Evolutionary conservation across 2,329 filamentous ascomycete genomes (phyloP).

Genomic region (Trichoderma oligosporum): DNA sequence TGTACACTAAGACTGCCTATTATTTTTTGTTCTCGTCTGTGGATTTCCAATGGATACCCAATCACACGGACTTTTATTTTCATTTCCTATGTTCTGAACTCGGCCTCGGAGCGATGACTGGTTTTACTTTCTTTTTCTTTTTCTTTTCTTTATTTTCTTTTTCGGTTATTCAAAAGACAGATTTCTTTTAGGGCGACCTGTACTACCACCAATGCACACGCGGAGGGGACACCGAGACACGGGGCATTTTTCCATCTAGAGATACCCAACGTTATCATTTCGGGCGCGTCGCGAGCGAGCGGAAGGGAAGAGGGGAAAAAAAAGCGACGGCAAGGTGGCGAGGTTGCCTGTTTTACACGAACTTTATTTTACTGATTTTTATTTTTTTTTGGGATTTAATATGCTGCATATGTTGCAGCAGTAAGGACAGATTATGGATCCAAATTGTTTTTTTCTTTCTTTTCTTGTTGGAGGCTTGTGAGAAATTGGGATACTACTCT

Average conservation of each 20-base stretch:
- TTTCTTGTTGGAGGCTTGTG: not conserved
- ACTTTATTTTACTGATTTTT: conserved; percentile 4
- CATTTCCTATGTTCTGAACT: conserved; percentile 14
- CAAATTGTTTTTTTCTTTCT: not conserved
- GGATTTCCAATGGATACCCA: conserved; percentile 22
- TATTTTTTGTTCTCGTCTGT: conserved; percentile 12
- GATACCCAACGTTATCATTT: conserved; percentile 34
- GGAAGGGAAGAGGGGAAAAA: not conserved
- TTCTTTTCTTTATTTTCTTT: not conserved
- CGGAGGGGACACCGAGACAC: conserved; percentile 22
- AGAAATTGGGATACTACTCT: conserved; percentile 13
- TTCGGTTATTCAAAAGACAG: conserved; percentile 21
- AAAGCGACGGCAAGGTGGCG: conserved; percentile 15
- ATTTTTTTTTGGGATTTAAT: conserved; percentile 9
- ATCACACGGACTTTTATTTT: conserved; percentile 12
- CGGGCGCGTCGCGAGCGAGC: conserved; percentile 17
- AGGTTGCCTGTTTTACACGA: conserved; percentile 16
- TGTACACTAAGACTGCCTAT: conserved; percentile 20
- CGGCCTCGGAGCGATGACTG: conserved; percentile 18
- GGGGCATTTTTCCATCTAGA: conserved; percentile 36
- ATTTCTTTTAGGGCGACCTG: conserved; percentile 23
- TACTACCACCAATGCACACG: conserved; percentile 22
- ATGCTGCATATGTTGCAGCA: conserved; percentile 4
- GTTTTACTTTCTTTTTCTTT: not conserved
- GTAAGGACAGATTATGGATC: conserved; percentile 2